Conservation (phyloP, 179 eudicot genomes). For the Beta macrorhiza region DNA sequence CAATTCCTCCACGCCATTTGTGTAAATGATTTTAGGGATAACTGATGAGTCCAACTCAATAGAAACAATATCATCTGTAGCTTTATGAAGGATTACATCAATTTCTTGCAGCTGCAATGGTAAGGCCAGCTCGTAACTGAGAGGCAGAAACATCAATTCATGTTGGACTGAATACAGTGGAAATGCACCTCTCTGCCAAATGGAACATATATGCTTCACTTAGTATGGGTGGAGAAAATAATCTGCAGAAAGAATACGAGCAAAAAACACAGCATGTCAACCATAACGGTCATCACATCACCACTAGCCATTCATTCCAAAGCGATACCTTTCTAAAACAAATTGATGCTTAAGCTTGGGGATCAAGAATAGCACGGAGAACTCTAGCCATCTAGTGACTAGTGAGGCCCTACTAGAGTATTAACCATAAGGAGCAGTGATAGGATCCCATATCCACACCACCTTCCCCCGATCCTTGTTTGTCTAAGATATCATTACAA, state of each 20-base stretch:
- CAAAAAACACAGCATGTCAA: slow-evolving; percentile 21
- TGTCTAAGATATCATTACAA: background rate
- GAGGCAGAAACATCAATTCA: slow-evolving; percentile 63
- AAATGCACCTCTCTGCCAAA: slow-evolving; percentile 84
- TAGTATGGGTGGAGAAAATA: slow-evolving; percentile 27
- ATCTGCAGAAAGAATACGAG: slow-evolving; percentile 11
- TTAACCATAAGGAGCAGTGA: background rate
- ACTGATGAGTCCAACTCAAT: slow-evolving; percentile 59
- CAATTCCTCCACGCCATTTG: slow-evolving; percentile 68
- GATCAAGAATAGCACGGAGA: background rate
- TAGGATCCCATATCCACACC: background rate
- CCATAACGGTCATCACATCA: slow-evolving; percentile 4
- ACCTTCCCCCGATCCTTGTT: background rate
- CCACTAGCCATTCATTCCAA: background rate
- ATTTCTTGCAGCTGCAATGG: slow-evolving; percentile 65
- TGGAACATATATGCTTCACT: slow-evolving; percentile 33
- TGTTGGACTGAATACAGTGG: slow-evolving; percentile 47
- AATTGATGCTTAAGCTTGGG: background rate
- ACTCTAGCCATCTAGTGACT: background rate
- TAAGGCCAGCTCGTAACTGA: slow-evolving; percentile 66
- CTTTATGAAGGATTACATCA: slow-evolving; percentile 84
- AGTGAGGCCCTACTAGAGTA: background rate
- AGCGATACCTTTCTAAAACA: background rate
- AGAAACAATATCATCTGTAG: slow-evolving; percentile 85
- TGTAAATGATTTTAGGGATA: slow-evolving; percentile 54